Percentiles rank a stretch among this genome's conserved stretches.
Conservation (phyloP, 2,329 filamentous ascomycete species). For the Penicillium sp. region DNA sequence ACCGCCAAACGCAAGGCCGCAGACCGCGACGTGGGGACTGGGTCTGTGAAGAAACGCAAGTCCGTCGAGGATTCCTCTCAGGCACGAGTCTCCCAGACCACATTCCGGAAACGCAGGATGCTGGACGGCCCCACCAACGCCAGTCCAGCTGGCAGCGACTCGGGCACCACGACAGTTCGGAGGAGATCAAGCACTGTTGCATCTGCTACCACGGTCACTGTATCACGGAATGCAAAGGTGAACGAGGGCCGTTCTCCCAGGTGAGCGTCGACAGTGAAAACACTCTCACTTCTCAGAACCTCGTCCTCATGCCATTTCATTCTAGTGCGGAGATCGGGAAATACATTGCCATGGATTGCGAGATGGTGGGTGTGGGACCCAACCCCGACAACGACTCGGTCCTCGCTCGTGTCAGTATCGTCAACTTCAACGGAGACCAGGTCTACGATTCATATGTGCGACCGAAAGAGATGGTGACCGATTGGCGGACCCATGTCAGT, state of each 20-base stretch:
- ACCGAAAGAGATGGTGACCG: conserved; percentile 77
- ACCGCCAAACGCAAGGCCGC: conserved; percentile 43
- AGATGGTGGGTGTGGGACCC: conserved; percentile 87
- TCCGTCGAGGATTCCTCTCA: conserved; percentile 32
- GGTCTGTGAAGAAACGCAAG: conserved; percentile 43
- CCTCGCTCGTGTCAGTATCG: conserved; percentile 84
- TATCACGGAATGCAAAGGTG: conserved; percentile 57
- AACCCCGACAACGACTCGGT: conserved; percentile 71
- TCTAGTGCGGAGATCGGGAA: conserved; percentile 75
- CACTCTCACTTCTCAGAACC: neutral
- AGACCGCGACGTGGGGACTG: conserved; percentile 40
- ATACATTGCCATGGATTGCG: conserved; percentile 92
- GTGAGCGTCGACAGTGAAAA: conserved; percentile 37
- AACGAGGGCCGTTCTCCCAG: conserved; percentile 66
- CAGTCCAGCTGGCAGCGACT: conserved; percentile 64
- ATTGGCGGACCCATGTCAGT: conserved; percentile 88
- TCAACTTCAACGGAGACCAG: conserved; percentile 92
- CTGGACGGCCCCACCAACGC: conserved; percentile 33
- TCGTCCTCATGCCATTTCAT: conserved; percentile 13
- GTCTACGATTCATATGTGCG: conserved; percentile 93
- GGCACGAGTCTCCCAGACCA: conserved; percentile 16
- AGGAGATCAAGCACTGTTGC: conserved; percentile 63
- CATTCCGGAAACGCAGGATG: conserved; percentile 43
- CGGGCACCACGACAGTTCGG: conserved; percentile 64
- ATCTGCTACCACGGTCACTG: conserved; percentile 50